Base-by-base conservation (phyloP, 2,329 filamentous ascomycete species). In the Fusarium pseudograminearum region DNA sequence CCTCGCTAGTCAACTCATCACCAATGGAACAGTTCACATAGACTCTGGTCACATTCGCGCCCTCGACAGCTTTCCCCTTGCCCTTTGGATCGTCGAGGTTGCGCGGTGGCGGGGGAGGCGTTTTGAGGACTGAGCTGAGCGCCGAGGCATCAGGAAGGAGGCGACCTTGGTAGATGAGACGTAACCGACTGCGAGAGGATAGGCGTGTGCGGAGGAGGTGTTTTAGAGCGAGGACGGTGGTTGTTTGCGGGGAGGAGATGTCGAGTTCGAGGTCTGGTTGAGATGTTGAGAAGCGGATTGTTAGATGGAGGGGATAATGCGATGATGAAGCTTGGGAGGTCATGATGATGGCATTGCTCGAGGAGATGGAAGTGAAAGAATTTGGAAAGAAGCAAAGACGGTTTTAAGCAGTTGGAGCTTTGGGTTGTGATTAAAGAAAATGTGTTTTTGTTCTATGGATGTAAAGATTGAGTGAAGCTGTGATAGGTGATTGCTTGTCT, bases 11-110 rank as follows among this genome's bases (percentile, higher is more conserved):
- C 15, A 98, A 86, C 28, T 87, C 83, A 78, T 93, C 90, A 57
- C 94, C 94, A 61, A 98, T 92, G 69, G 93, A 95, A 85, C 95
- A 98, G 83, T 97, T 97, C 65, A 98, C 91, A 79, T 97, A 98
- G 74, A 97, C 87, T 45, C 91, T 86, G 54, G 89, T 85, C 2
- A 80, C 69, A 33, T 81, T 78, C 16, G 79, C 79, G 44, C 85
- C 83, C 33, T 84, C 85, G 7, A 90, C 78, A 1, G 86, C 86
- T 63, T 96, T 97, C 47, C 91, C 93, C 74, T 80, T 80, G 34
- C 71, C 72, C 45, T 78, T 76, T 22, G 73, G 68, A 65, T 76
- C 73, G 65, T 78, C 45, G 9, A 38, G 53, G 8, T 60, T 51
- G 31, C 70, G 69, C 68, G 85, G 84, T 0, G 87, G 83, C 0